These are phyloP conservation scores for Micractinium conductrix DNA, from an alignment of 139 green algal genomes.

Conservation along the genomic window DNA sequence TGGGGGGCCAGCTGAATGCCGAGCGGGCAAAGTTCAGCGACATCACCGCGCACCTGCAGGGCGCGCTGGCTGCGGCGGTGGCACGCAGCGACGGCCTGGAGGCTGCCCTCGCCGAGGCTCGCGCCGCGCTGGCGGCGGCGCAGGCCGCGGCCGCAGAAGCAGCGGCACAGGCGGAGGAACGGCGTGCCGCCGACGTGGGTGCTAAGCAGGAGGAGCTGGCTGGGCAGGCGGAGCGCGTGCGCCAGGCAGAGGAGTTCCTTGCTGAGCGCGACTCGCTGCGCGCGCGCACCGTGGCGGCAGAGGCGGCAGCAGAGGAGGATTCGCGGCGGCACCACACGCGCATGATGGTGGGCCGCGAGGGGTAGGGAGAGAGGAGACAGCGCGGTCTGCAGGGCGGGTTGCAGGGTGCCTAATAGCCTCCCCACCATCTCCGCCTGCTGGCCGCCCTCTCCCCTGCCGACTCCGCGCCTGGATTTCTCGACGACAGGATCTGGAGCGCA, in stretches of 20 bases:
- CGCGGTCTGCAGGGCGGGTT: too few species aligned
- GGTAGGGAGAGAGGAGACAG: too few species aligned
- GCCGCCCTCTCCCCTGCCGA: too few species aligned
- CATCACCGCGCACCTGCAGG: slow-evolving; percentile 83
- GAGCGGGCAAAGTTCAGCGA: slow-evolving; percentile 78
- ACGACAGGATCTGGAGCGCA: slow-evolving; percentile 80
- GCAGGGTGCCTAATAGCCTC: too few species aligned
- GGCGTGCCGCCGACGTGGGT: not conserved
- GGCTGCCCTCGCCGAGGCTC: slow-evolving; percentile 53
- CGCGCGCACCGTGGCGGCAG: not conserved
- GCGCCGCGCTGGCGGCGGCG: slow-evolving; percentile 46
- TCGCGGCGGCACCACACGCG: not conserved
- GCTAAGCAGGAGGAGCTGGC: not conserved
- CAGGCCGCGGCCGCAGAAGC: slow-evolving; percentile 19
- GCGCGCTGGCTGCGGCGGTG: slow-evolving; percentile 65
- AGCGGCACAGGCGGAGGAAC: not conserved
- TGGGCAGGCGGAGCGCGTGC: slow-evolving; percentile 38
- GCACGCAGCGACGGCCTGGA: slow-evolving; percentile 56
- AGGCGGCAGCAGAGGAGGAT: slow-evolving; percentile 23
- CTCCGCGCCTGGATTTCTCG: too few species aligned
- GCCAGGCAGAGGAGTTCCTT: slow-evolving; percentile 44
- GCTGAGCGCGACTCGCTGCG: slow-evolving; percentile 51
- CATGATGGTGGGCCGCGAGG: slow-evolving; percentile 26
- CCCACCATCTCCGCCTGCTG: too few species aligned
- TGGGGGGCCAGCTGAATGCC: slow-evolving; percentile 73